A percentile compares a stretch with the other conserved stretches of the same genome.
Conservation (phyloP, 2,329 filamentous ascomycete species). For the Beauveria sp. region DNA sequence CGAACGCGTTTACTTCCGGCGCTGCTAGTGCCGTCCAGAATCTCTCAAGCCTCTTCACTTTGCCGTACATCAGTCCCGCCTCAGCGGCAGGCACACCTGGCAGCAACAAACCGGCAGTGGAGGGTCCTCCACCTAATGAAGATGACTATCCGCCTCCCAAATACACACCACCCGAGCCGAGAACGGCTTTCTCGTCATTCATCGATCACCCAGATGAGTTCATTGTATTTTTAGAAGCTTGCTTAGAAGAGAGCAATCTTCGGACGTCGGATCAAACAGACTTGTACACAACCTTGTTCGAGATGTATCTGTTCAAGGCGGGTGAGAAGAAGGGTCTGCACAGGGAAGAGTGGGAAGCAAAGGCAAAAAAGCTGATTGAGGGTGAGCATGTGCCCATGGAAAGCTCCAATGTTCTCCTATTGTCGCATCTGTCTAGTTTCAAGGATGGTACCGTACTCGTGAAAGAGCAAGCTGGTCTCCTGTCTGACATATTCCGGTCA, state of each 20-base stretch:
- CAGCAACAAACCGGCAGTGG: constrained; percentile 39
- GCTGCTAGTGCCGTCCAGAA: constrained; percentile 78
- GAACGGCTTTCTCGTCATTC: constrained; percentile 91
- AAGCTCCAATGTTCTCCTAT: constrained; percentile 84
- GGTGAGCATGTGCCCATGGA: constrained; percentile 77
- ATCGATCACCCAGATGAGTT: constrained; percentile 91
- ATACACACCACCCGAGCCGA: constrained; percentile 74
- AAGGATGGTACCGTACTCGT: constrained; percentile 85
- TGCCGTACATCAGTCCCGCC: constrained; percentile 71
- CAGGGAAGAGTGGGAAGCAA: constrained; percentile 77
- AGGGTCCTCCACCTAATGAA: constrained; percentile 41
- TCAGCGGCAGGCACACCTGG: constrained; percentile 43
- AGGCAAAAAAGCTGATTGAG: constrained; percentile 83
- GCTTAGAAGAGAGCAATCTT: constrained; percentile 64
- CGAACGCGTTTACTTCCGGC: constrained; percentile 42
- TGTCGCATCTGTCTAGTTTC: constrained; percentile 89
- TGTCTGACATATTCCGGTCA: constrained; percentile 93
- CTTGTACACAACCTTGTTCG: constrained; percentile 89
- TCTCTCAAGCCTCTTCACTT: constrained; percentile 70
- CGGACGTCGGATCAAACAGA: constrained; percentile 71
- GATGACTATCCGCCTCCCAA: constrained; percentile 39
- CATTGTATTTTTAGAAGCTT: constrained; percentile 84
- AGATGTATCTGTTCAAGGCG: constrained; percentile 94
- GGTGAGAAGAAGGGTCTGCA: constrained; percentile 60
- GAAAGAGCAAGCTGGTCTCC: constrained; percentile 83